These are phyloP conservation scores for Arctium lappa DNA, from an alignment of 129 eudicot genomes.

Conservation along the genomic window DNA sequence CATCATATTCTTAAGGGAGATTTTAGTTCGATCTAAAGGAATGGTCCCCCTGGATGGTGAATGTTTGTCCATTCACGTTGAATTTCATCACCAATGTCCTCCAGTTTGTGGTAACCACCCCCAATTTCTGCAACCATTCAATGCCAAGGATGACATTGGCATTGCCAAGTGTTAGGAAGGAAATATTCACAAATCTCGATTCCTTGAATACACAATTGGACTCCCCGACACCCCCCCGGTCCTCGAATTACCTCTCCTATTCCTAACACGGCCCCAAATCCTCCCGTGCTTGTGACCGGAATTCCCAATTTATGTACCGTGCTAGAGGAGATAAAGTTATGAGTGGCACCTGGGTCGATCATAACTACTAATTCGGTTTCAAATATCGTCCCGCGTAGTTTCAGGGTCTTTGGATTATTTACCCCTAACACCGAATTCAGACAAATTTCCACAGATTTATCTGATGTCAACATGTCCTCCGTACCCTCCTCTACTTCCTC, in stretches of 20 bases:
- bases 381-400: not conserved
- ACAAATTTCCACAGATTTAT: not conserved
- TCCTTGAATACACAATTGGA: not conserved
- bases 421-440: not conserved
- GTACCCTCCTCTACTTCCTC: not conserved
- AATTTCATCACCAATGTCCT: not conserved
- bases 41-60: not conserved
- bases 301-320: not conserved
- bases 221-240: not conserved
- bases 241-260: not conserved
- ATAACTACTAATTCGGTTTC: not conserved
- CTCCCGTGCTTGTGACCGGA: not conserved
- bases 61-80: not conserved
- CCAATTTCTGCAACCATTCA: not conserved
- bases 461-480: not conserved
- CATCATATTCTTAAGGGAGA: not conserved
- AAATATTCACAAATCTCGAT: not conserved
- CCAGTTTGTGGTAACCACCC: not conserved
- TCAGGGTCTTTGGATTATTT: not conserved
- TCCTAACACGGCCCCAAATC: not conserved
- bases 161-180: not conserved
- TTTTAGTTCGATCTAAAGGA: not conserved
- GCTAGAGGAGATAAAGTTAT: not conserved
- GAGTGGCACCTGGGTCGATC: not conserved
- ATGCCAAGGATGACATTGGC: not conserved